Conservation (phyloP, 306 rosid genomes). For the Datisca glomerata region DNA sequence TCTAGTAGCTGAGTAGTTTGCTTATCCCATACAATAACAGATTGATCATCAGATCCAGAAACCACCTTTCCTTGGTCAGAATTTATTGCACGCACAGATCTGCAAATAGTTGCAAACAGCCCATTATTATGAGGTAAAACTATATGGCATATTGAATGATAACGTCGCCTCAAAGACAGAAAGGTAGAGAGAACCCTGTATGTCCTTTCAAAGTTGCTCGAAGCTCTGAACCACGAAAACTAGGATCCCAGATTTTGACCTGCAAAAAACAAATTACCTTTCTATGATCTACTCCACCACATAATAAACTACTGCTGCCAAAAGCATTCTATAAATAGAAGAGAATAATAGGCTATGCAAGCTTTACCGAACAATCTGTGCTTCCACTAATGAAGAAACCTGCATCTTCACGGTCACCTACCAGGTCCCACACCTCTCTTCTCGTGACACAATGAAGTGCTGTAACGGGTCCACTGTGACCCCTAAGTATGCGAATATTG, state of each 20-base stretch:
- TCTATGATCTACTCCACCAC: slow-evolving; percentile 9
- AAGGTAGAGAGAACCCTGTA: slow-evolving; percentile 41
- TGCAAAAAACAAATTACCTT: slow-evolving; percentile 24
- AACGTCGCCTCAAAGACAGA: neutral
- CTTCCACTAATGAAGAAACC: slow-evolving; percentile 98
- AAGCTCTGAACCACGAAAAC: slow-evolving; percentile 92
- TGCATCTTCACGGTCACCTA: slow-evolving; percentile 99
- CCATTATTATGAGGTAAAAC: neutral
- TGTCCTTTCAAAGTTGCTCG: slow-evolving; percentile 95
- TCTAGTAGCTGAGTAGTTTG: slow-evolving; percentile 95
- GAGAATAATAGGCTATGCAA: slow-evolving; percentile 9
- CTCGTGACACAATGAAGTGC: slow-evolving; percentile 96
- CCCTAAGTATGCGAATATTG: slow-evolving; percentile 85
- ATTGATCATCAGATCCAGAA: slow-evolving; percentile 93
- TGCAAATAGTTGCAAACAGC: slow-evolving; percentile 18
- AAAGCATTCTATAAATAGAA: slow-evolving; percentile 12
- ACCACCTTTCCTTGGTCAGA: slow-evolving; percentile 92
- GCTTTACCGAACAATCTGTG: slow-evolving; percentile 81
- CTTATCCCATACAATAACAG: slow-evolving; percentile 93
- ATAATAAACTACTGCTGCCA: slow-evolving; percentile 4
- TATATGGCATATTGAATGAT: no score
- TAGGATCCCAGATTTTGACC: slow-evolving; percentile 99
- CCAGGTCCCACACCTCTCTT: slow-evolving; percentile 99
- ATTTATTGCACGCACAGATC: slow-evolving; percentile 88
- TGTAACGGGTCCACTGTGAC: slow-evolving; percentile 86